Percentiles rank a stretch among this genome's conserved stretches.
Conservation (phyloP, 1,284 basidiomycete genomes). For the Taiwanofungus camphoratus region DNA sequence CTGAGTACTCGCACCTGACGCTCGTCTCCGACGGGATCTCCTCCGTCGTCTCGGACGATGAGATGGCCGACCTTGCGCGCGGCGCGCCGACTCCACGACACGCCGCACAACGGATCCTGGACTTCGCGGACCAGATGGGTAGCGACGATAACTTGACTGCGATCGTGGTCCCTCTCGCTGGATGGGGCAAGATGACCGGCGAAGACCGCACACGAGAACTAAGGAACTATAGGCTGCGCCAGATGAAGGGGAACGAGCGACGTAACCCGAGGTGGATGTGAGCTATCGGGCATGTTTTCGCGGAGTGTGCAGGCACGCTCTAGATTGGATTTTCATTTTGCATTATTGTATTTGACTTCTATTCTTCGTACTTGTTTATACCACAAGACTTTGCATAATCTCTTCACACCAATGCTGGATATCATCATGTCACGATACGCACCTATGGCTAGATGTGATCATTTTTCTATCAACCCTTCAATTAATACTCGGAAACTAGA, state of each 20-base stretch:
- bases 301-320: background rate
- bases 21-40: slow-evolving; percentile 90
- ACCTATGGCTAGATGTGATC: background rate
- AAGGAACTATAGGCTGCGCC: slow-evolving; percentile 71
- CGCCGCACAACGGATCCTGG: slow-evolving; percentile 80
- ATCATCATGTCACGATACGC: no score
- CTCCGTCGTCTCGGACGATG: slow-evolving; percentile 87
- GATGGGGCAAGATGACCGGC: slow-evolving; percentile 82
- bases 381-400: no score
- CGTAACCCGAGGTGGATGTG: slow-evolving; percentile 60
- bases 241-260: slow-evolving; percentile 70
- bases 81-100: slow-evolving; percentile 65
- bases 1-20: slow-evolving; percentile 75
- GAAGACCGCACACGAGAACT: slow-evolving; percentile 78
- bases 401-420: no score
- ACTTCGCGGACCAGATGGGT: slow-evolving; percentile 88
- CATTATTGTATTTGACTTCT: background rate
- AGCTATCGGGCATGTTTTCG: slow-evolving; percentile 3
- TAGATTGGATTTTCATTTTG: background rate
- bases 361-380: no score
- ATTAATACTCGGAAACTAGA: no score
- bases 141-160: slow-evolving; percentile 91
- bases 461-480: no score
- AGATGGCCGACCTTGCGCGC: slow-evolving; percentile 88
- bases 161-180: slow-evolving; percentile 88